Conservation (phyloP, 2,329 filamentous ascomycete genomes). For the Colletotrichum orbiculare region DNA sequence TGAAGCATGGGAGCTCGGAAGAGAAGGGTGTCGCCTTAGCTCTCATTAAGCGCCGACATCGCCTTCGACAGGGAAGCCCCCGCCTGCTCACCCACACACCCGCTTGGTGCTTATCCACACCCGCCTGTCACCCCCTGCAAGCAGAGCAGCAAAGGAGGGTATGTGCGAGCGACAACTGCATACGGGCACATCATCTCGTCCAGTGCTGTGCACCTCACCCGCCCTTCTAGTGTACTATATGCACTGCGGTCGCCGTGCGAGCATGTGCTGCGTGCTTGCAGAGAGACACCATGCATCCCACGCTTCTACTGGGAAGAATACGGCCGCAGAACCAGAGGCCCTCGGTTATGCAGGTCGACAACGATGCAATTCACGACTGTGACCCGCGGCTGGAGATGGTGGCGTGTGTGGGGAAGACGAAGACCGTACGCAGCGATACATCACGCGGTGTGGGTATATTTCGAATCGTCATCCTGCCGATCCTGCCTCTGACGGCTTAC, state of each 20-base stretch:
- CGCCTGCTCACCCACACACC: conserved; percentile 32
- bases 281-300: conserved; percentile 36
- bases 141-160: conserved; percentile 4
- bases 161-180: conserved; percentile 16
- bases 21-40: conserved; percentile 32
- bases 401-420: conserved; percentile 32
- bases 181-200: conserved; percentile 7
- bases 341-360: conserved; percentile 51
- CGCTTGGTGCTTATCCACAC: conserved; percentile 26
- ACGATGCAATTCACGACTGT: conserved; percentile 25
- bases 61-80: conserved; percentile 29
- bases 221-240: neutral
- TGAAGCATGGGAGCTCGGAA: conserved; percentile 3
- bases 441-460: too few species aligned
- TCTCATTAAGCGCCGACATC: conserved; percentile 35
- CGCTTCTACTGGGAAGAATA: conserved; percentile 35
- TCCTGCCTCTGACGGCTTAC: too few species aligned
- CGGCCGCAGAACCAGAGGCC: conserved; percentile 50
- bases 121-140: conserved; percentile 30
- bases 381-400: conserved; percentile 31
- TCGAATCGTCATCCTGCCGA: too few species aligned
- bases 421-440: too few species aligned
- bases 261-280: conserved; percentile 30
- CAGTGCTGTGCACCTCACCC: neutral
- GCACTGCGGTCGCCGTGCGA: conserved; percentile 10